A percentile compares a stretch with the other conserved stretches of the same genome.
Evolutionary conservation across 2,329 filamentous ascomycete species (phyloP).

Genomic region (Pseudocercospora fijiensis): DNA sequence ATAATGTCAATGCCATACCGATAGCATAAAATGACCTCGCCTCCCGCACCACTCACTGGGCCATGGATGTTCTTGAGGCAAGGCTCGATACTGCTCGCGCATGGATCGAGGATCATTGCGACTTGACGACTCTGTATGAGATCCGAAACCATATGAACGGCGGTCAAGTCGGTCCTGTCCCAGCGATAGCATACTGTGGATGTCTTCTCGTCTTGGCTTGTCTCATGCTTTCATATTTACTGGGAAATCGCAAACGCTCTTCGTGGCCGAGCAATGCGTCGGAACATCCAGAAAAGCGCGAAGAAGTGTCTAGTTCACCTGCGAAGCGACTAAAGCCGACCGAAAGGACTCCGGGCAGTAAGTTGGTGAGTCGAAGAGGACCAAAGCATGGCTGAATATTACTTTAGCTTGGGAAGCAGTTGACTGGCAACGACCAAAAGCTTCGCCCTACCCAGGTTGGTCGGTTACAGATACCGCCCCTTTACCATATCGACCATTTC

Average conservation of each 20-base stretch:
- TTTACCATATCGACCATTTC: conserved; percentile 74
- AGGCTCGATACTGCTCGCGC: neutral
- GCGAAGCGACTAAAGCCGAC: conserved; percentile 37
- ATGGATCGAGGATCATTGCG: neutral
- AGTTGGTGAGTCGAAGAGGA: conserved; percentile 8
- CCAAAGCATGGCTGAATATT: conserved; percentile 11
- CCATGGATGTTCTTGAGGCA: neutral
- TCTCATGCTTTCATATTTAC: neutral
- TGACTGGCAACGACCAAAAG: conserved; percentile 59
- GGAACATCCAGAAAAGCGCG: conserved; percentile 50
- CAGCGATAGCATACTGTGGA: conserved; percentile 1
- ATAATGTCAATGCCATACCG: neutral
- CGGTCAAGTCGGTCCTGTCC: neutral
- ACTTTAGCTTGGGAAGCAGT: conserved; percentile 56
- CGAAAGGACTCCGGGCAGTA: conserved; percentile 51
- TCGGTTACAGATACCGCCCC: conserved; percentile 67
- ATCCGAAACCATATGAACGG: neutral
- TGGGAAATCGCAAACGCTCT: neutral
- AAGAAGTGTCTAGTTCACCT: conserved; percentile 24
- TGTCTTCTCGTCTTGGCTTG: neutral
- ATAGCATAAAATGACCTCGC: neutral
- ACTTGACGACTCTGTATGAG: neutral
- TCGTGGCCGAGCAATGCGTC: conserved; percentile 27
- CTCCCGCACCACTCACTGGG: neutral
- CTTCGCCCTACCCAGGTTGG: conserved; percentile 66